Percentiles rank a stretch among this genome's conserved stretches.
Evolutionary conservation across 2,329 filamentous ascomycete species (phyloP).

Genomic region (Xylariaceae sp.): DNA sequence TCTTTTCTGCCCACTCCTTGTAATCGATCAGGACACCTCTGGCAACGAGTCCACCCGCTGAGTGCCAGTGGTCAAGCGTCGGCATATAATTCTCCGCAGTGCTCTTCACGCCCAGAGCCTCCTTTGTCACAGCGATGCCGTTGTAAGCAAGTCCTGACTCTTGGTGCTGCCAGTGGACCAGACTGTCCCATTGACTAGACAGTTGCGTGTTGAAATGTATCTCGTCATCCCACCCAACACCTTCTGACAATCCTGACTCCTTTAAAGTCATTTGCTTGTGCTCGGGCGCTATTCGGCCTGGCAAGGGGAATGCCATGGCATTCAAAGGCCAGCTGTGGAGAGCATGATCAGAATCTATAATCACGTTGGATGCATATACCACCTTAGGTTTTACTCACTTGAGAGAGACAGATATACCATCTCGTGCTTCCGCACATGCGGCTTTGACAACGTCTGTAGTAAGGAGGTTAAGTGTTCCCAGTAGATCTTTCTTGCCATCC

Average conservation of each 20-base stretch:
- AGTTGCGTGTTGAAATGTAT: constrained; percentile 53
- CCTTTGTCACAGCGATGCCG: constrained; percentile 37
- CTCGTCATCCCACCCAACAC: constrained; percentile 44
- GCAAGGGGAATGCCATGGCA: constrained; percentile 34
- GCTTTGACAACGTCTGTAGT: constrained; percentile 42
- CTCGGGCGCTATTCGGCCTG: constrained; percentile 32
- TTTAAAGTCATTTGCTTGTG: constrained; percentile 36
- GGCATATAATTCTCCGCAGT: constrained; percentile 33
- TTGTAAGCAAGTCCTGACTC: constrained; percentile 47
- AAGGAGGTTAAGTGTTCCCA: constrained; percentile 51
- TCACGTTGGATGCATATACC: background rate
- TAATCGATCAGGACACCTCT: constrained; percentile 57
- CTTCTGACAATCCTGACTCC: constrained; percentile 26
- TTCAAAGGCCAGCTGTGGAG: constrained; percentile 40
- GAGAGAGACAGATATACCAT: constrained; percentile 49
- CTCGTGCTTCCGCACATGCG: constrained; percentile 40
- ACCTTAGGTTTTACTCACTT: constrained; percentile 36
- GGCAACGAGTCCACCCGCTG: constrained; percentile 48
- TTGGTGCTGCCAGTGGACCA: constrained; percentile 45
- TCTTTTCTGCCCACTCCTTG: constrained; percentile 33
- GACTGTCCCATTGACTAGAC: constrained; percentile 54
- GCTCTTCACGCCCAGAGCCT: constrained; percentile 27
- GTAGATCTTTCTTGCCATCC: constrained; percentile 44
- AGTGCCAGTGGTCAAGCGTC: constrained; percentile 48
- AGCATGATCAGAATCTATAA: background rate